Percentiles rank a stretch among this genome's conserved stretches.
Conservation (phyloP, 2,329 filamentous ascomycete species). For the Bimuria novae-zelandiae region DNA sequence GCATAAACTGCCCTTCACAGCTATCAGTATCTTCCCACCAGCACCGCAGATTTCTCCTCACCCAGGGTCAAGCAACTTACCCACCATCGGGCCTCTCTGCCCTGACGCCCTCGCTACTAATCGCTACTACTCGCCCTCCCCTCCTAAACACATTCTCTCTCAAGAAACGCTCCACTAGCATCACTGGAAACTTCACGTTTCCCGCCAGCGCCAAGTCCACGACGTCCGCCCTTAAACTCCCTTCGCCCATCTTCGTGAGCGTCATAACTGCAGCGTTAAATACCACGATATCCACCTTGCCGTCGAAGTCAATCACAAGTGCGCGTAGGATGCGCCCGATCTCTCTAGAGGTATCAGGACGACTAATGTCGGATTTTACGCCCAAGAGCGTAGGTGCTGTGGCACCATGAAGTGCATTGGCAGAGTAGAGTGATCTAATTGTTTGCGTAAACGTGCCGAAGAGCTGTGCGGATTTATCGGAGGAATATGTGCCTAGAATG, state of each 20-base stretch:
- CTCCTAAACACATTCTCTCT: constrained; percentile 4
- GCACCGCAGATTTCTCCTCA: too few relatives aligned
- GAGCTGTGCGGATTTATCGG: constrained; percentile 17
- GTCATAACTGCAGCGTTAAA: constrained; percentile 27
- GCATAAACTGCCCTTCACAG: constrained; percentile 19
- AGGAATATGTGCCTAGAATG: constrained; percentile 30
- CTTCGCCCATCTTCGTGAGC: constrained; percentile 22
- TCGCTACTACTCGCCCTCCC: constrained; percentile 18
- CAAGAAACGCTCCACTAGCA: constrained; percentile 21
- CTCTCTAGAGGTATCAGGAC: constrained; percentile 1
- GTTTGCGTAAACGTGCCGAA: constrained; percentile 20
- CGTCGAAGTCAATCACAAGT: constrained; percentile 13
- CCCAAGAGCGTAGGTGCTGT: constrained; percentile 12
- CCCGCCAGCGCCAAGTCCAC: constrained; percentile 16
- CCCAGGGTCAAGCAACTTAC: constrained; percentile 14
- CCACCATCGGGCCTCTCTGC: constrained; percentile 20
- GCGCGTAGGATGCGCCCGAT: constrained; percentile 11
- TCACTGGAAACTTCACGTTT: constrained; percentile 20
- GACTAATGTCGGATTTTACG: constrained; percentile 16
- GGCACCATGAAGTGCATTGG: neutral
- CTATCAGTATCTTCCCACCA: neutral
- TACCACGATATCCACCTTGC: constrained; percentile 21
- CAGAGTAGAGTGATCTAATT: constrained; percentile 18
- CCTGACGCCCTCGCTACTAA: constrained; percentile 24
- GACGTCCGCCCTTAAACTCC: constrained; percentile 13